Evolutionary conservation across 345 rosid genomes (phyloP), one percentile per base, ranked within the genome.

Genomic region (Cardiospermum halicacabum): DNA sequence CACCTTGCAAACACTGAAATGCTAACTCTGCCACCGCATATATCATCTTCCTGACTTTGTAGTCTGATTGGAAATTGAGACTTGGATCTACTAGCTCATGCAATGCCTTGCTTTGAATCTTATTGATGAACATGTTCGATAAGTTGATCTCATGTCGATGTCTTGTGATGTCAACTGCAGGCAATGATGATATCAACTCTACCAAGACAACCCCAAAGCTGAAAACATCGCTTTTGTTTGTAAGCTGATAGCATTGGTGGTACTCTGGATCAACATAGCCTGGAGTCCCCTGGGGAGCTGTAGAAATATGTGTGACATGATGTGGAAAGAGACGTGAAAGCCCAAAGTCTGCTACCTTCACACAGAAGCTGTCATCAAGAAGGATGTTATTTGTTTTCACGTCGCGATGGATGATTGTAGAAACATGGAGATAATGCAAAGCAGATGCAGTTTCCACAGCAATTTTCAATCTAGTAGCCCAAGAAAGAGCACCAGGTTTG

Each of bases 241-340:
- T 88, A 50, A 93, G 80, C 56, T 90, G 98, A 71, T 87, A 93
- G 69, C 92, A 86, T 55, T 85, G 77, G 64, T 84, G 92, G 68
- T 93, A 93, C 64, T 93, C 98, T 0, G 98, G 98, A 67, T 90
- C 98, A 1, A 93, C 85, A 21, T 93, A 93, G 16, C 98, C 98
- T 0, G 98, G 98, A 40, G 98, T 93, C 16, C 98, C 98, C 63
- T 93, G 97, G 12, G 98, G 98, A 47, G 90, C 86, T 3, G 98
- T 93, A 0, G 97, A 93, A 63, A 93, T 82, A 49, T 93, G 98
- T 1, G 98, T 81, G 59, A 34, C 84, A 60, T 81, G 57, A 0
- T n/a, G 40, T 7, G 97, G 98, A 48, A 89, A 93, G 42, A 90
- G 83, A 12, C 97, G 85, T 0, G 98, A 93, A 6, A 88, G 80